Conservation (phyloP, 2,329 filamentous ascomycete genomes). For the Fusarium metavorans region DNA sequence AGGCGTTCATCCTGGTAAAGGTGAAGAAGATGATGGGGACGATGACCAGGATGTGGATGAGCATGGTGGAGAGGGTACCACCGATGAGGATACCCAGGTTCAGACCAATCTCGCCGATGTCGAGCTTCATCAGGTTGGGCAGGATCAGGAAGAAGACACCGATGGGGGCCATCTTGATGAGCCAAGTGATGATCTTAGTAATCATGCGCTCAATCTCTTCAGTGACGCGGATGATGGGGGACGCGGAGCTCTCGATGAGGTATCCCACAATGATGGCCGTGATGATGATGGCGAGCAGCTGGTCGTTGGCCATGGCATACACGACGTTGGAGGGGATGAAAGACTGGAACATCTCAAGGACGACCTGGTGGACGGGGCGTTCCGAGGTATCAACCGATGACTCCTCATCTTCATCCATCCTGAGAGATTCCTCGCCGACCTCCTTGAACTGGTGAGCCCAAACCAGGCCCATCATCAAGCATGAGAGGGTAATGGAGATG, state of each 20-base stretch:
- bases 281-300: slow-evolving; percentile 61
- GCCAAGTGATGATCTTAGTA: slow-evolving; percentile 58
- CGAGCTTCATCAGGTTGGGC: slow-evolving; percentile 62
- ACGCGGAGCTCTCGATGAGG: slow-evolving; percentile 53
- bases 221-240: slow-evolving; percentile 56
- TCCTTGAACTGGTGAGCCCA: slow-evolving; percentile 60
- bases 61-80: slow-evolving; percentile 58
- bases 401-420: slow-evolving; percentile 20
- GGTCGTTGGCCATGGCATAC: slow-evolving; percentile 58
- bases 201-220: slow-evolving; percentile 63
- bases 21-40: slow-evolving; percentile 57
- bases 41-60: slow-evolving; percentile 60
- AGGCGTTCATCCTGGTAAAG: slow-evolving; percentile 60
- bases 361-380: slow-evolving; percentile 55
- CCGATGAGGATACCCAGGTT: slow-evolving; percentile 65
- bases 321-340: slow-evolving; percentile 64
- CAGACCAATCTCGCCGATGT: slow-evolving; percentile 59
- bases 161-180: slow-evolving; percentile 62
- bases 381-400: slow-evolving; percentile 44
- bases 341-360: slow-evolving; percentile 62
- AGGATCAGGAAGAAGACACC: slow-evolving; percentile 67
- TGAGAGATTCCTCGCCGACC: slow-evolving; percentile 50
- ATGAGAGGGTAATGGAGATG: slow-evolving; percentile 60
- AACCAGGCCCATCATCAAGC: slow-evolving; percentile 59
- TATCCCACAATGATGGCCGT: slow-evolving; percentile 60